Evolutionary conservation across 1,284 basidiomycete species (phyloP).

Genomic region (Amylostereum chailletii): DNA sequence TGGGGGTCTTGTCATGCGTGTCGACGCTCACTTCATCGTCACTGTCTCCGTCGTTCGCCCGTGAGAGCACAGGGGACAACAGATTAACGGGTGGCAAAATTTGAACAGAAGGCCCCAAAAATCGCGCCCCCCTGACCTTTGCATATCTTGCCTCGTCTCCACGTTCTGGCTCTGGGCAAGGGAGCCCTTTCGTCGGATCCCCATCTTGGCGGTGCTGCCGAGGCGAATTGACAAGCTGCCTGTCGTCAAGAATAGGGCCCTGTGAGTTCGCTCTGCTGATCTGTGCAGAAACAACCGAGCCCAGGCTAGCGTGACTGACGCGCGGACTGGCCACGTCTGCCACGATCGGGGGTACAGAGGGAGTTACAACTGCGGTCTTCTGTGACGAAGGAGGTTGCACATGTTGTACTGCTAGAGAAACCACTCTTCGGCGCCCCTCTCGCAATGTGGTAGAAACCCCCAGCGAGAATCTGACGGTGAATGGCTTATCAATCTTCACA

Average conservation of each 20-base stretch:
- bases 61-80: background rate
- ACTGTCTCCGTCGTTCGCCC: constrained; percentile 15
- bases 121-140: constrained; percentile 5
- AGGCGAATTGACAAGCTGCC: constrained; percentile 9
- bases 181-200: background rate
- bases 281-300: constrained; percentile 2
- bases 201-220: background rate
- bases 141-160: constrained; percentile 9
- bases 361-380: constrained; percentile 5
- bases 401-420: constrained; percentile 59
- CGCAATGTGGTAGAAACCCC: constrained; percentile 36
- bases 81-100: constrained; percentile 10
- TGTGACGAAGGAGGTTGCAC: constrained; percentile 30
- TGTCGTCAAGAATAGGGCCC: constrained; percentile 2
- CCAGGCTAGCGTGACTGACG: constrained; percentile 5
- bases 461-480: constrained; percentile 44
- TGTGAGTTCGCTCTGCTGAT: background rate
- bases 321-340: constrained; percentile 11
- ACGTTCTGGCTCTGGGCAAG: constrained; percentile 5
- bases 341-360: constrained; percentile 12
- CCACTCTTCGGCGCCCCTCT: constrained; percentile 25
- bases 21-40: constrained; percentile 21
- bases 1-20: constrained; percentile 5
- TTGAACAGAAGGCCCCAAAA: constrained; percentile 10
- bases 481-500: constrained; percentile 46